Evolutionary conservation across 176 grass and related monocot species (phyloP).

Genomic region (Triticum timopheevii): DNA sequence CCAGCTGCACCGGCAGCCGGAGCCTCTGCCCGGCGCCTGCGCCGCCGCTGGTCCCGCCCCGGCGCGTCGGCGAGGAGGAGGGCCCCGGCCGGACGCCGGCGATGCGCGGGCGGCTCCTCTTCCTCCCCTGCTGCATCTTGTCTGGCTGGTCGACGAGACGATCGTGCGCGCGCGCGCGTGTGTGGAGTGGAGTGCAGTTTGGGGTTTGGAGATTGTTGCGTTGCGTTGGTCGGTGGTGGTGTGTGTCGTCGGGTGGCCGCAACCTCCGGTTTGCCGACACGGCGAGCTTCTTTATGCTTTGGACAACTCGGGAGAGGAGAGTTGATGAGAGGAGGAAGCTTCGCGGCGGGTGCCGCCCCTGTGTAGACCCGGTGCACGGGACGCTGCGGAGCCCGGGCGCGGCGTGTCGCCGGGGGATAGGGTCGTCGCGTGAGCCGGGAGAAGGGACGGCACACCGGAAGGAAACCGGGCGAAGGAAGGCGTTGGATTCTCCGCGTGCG

Average conservation of each 20-base stretch:
- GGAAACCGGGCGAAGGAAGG: background rate
- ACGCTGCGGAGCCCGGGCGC: background rate
- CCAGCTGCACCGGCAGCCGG: background rate
- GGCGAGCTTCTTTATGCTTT: conserved; percentile 16
- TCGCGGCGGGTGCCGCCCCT: background rate
- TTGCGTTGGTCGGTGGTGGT: background rate
- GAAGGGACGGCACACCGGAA: background rate
- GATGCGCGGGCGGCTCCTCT: background rate
- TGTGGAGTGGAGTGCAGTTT: background rate
- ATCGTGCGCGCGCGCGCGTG: background rate
- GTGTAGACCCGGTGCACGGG: background rate
- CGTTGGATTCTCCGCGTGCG: conserved; percentile 20
- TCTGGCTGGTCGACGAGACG: background rate
- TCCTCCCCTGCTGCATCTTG: conserved; percentile 15
- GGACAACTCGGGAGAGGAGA: background rate
- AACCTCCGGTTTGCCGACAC: background rate
- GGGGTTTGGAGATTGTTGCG: background rate
- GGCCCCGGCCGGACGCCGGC: conserved; percentile 15
- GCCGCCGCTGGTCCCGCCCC: background rate
- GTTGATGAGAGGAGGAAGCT: conserved; percentile 25
- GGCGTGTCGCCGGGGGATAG: background rate
- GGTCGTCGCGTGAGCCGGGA: background rate
- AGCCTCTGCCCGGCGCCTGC: background rate
- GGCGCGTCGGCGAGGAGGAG: background rate
- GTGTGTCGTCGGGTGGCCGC: background rate